These are phyloP conservation scores for Drechslerella stenobrocha DNA, from an alignment of 2,329 filamentous ascomycete species.

Conservation along the genomic window DNA sequence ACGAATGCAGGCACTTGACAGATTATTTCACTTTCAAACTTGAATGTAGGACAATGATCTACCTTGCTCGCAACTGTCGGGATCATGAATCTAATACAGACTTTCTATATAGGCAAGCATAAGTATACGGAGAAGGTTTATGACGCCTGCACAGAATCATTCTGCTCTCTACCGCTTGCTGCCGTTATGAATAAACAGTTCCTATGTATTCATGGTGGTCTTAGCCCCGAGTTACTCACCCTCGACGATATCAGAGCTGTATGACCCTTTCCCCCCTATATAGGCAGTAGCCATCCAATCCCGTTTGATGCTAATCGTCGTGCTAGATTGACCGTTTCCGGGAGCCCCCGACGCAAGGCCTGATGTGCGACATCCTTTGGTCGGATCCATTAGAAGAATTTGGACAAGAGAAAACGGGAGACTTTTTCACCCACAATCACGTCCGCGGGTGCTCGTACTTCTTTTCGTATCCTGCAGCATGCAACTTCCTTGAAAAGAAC, in stretches of 20 bases:
- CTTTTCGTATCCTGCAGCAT: constrained; percentile 96
- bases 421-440: constrained; percentile 98
- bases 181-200: constrained; percentile 99
- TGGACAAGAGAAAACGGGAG: constrained; percentile 95
- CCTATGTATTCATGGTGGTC: constrained; percentile 92
- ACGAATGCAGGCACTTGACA: constrained; percentile 97
- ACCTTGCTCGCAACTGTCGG: neutral
- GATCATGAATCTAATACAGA: constrained; percentile 9
- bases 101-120: constrained; percentile 66
- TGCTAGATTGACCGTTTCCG: constrained; percentile 90
- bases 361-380: constrained; percentile 99
- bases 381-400: constrained; percentile 97
- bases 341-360: constrained; percentile 91
- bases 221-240: constrained; percentile 94
- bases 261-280: constrained; percentile 56
- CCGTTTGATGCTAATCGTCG: neutral
- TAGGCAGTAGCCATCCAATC: neutral
- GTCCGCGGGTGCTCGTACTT: constrained; percentile 99
- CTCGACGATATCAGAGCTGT: constrained; percentile 90
- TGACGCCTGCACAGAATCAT: constrained; percentile 97
- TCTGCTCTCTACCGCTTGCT: constrained; percentile 88
- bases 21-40: constrained; percentile 99
- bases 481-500: constrained; percentile 98
- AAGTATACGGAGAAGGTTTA: constrained; percentile 97
- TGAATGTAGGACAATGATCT: constrained; percentile 66